Evolutionary conservation across 73 alveolate genomes (phyloP).

Genomic region (Paramecium sexaurelia): DNA sequence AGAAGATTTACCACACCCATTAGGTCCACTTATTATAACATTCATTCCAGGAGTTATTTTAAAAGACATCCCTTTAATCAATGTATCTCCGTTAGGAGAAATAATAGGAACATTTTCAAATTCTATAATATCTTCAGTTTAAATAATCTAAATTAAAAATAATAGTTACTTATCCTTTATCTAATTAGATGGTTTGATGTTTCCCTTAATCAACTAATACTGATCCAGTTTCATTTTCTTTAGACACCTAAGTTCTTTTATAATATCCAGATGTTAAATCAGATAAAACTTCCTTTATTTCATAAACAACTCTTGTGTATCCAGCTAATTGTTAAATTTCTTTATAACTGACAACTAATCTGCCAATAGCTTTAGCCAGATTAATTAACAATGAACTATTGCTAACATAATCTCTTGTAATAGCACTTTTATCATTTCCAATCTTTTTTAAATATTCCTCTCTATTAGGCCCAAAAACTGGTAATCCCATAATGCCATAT

Average conservation of each 20-base stretch:
- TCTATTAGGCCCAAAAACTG: constrained; percentile 91
- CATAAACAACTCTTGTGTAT: constrained; percentile 85
- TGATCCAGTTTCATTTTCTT: constrained; percentile 24
- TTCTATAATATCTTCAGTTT: constrained; percentile 68
- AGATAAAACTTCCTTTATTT: constrained; percentile 82
- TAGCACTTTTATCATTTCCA: constrained; percentile 62
- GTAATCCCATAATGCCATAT: constrained; percentile 91
- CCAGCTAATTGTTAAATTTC: constrained; percentile 92
- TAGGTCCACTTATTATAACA: constrained; percentile 91
- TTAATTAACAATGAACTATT: constrained; percentile 88
- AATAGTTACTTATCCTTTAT: constrained; percentile 13
- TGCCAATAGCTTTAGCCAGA: constrained; percentile 94
- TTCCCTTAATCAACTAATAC: not conserved
- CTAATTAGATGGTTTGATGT: constrained; percentile 19
- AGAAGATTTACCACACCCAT: constrained; percentile 95
- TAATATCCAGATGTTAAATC: constrained; percentile 75
- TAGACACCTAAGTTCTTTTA: constrained; percentile 45
- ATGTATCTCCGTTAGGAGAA: constrained; percentile 91
- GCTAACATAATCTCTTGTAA: constrained; percentile 92
- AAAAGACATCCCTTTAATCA: constrained; percentile 81
- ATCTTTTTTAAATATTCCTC: constrained; percentile 75
- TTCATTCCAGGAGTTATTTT: constrained; percentile 86
- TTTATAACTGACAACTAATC: constrained; percentile 90
- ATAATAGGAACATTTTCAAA: constrained; percentile 90
- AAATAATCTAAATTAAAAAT: not conserved